Base-by-base conservation (phyloP, 345 rosid species). In the Hypericum perforatum region DNA sequence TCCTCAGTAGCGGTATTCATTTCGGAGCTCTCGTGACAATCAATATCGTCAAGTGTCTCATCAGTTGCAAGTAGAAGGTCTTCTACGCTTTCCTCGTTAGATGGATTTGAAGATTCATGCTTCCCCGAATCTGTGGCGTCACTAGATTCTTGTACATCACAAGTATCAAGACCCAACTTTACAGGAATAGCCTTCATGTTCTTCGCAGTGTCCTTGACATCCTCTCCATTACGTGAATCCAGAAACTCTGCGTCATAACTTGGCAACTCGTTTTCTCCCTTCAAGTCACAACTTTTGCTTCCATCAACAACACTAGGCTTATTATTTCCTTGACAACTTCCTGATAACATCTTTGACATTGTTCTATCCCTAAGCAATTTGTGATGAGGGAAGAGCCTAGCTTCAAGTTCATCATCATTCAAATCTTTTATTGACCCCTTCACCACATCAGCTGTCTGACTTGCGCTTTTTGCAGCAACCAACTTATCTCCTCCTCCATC, bases 331-430 rank as follows among this genome's bases (percentile, higher is more conserved):
- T 58, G 74, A 12, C 66, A 62, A 57, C 54, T 64, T 15, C 63
- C 63, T 11, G 63, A 57, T 8, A 78, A 53, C 12, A 64, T 52
- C 69, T 77, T 83, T 37, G 60, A 43, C 16, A 70, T 65, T 11
- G 73, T 68, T 53, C 95, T 73, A 57, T 68, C 70, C 66, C 80
- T 75, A 5, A 89, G 86, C 82, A 94, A 70, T 72, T 78, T 89
- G 40, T 86, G 97, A 74, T 94, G 95, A 62, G 99, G 99, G 70
- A 94, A 81, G n/a, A 94, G 79, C 41, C 94, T 84, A 45, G 82
- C 94, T 72, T 94, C 99, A 16, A 94, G 67, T 63, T 84, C 89
- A 60, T 80, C 86, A 45, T 65, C 66, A 41, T 67, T 80, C 69
- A 89, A 56, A 44, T 72, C 89, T 66, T 78, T 89, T 53, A 74